Evolutionary conservation across 2,329 filamentous ascomycete species (phyloP).

Genomic region (Hymenoscyphus occultus): DNA sequence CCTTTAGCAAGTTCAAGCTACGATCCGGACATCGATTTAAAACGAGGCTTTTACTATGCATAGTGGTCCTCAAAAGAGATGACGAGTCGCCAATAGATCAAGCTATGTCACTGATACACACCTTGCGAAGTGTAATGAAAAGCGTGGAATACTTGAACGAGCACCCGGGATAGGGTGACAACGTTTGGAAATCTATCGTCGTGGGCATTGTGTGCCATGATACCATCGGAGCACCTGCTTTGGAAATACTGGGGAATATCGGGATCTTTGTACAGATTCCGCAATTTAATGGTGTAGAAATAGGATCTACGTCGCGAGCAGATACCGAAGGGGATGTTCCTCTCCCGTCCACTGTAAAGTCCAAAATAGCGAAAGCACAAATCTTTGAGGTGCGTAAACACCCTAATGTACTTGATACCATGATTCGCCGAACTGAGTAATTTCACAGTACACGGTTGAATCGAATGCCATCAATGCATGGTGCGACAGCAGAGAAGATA

Average conservation of each 20-base stretch:
- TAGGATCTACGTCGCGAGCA: background rate
- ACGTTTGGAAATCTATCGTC: background rate
- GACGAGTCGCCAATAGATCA: background rate
- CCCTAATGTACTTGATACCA: background rate
- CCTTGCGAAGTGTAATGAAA: background rate
- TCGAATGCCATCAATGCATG: background rate
- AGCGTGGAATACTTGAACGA: background rate
- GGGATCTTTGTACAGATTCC: background rate
- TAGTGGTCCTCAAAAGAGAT: background rate
- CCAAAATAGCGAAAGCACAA: background rate
- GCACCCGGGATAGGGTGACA: background rate
- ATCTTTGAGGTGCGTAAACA: background rate
- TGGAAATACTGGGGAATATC: background rate
- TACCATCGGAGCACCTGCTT: background rate
- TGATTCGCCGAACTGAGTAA: background rate
- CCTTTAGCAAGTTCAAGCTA: background rate
- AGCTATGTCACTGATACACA: background rate
- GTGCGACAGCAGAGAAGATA: too few species aligned
- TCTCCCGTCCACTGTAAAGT: background rate
- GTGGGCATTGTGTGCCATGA: background rate
- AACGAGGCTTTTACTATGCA: background rate
- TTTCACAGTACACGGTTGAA: background rate
- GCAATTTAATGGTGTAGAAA: background rate
- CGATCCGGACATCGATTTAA: background rate
- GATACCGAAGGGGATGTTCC: background rate